Evolutionary conservation across 1,284 basidiomycete species (phyloP).

Genomic region (Cutaneotrichosporon mucoides): DNA sequence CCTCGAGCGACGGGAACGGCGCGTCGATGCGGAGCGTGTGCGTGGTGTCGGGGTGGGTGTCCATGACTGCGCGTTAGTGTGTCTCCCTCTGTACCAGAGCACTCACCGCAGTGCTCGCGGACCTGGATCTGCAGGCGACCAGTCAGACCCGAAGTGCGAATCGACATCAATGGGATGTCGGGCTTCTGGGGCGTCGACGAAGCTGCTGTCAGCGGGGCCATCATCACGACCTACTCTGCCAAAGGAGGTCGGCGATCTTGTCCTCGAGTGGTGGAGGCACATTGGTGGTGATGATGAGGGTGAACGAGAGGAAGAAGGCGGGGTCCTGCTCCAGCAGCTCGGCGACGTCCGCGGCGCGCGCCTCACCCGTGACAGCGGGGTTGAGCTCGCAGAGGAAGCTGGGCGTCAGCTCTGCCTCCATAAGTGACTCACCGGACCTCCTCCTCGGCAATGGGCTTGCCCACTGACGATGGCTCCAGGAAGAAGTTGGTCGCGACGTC

Average conservation of each 20-base stretch:
- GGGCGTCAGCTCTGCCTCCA: conserved; percentile 3
- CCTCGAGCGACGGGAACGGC: conserved; percentile 75
- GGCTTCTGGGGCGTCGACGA: conserved; percentile 31
- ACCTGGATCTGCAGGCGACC: conserved; percentile 84
- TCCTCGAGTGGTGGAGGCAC: conserved; percentile 58
- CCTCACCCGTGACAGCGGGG: conserved; percentile 70
- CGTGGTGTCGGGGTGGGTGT: conserved; percentile 81
- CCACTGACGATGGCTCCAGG: conserved; percentile 70
- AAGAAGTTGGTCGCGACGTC: conserved; percentile 98
- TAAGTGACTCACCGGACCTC: conserved; percentile 56
- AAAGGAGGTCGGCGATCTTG: conserved; percentile 62
- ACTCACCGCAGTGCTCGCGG: conserved; percentile 74
- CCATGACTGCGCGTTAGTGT: conserved; percentile 61
- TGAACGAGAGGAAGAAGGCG: conserved; percentile 58
- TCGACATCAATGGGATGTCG: conserved; percentile 65
- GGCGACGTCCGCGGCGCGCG: conserved; percentile 59
- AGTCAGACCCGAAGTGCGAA: conserved; percentile 79
- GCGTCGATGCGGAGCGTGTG: conserved; percentile 83
- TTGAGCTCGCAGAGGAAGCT: conserved; percentile 76
- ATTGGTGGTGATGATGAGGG: conserved; percentile 81
- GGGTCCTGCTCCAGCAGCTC: conserved; percentile 59
- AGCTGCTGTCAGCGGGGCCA: conserved; percentile 23
- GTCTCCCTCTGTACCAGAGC: not conserved
- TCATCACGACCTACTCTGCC: conserved; percentile 52
- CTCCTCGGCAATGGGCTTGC: conserved; percentile 73